Conservation (phyloP, 305 asterid species). For the Rubia occidens region DNA sequence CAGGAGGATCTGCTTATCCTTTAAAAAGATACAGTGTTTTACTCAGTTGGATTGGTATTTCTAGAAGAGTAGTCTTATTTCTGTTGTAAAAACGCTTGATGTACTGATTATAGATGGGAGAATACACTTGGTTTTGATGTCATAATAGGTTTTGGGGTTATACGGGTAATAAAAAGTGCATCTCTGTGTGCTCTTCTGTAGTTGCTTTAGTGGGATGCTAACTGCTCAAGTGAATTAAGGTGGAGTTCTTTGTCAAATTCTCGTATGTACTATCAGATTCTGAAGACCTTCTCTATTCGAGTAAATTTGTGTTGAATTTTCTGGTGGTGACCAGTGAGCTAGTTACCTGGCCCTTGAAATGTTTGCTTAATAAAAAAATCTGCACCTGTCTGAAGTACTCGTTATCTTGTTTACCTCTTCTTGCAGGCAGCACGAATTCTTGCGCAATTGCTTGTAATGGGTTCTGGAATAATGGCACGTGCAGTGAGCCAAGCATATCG, state of each 20-base stretch:
- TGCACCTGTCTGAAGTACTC: not conserved
- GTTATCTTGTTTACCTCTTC: constrained; percentile 5
- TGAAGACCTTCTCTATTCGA: not conserved
- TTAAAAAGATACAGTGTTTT: too few species aligned
- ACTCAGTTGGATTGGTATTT: too few species aligned
- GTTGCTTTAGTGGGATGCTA: not conserved
- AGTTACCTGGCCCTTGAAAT: not conserved
- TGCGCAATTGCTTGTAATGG: constrained; percentile 61
- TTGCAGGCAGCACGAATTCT: constrained; percentile 66
- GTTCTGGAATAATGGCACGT: constrained; percentile 65
- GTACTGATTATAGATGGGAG: not conserved
- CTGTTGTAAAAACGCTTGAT: not conserved
- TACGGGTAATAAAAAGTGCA: too few species aligned
- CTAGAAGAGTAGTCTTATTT: not conserved
- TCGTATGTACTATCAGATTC: not conserved
- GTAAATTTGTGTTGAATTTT: not conserved
- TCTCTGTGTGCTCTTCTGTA: not conserved
- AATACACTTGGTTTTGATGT: not conserved
- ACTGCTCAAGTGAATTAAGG: too few species aligned
- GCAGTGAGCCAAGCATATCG: constrained; percentile 83
- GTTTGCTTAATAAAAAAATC: not conserved
- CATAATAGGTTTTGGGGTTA: not conserved
- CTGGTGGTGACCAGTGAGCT: not conserved
- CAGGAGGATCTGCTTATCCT: too few species aligned
- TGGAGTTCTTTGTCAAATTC: not conserved